Evolutionary conservation across 345 rosid genomes (phyloP).

Genomic region (Limnanthes douglasii): DNA sequence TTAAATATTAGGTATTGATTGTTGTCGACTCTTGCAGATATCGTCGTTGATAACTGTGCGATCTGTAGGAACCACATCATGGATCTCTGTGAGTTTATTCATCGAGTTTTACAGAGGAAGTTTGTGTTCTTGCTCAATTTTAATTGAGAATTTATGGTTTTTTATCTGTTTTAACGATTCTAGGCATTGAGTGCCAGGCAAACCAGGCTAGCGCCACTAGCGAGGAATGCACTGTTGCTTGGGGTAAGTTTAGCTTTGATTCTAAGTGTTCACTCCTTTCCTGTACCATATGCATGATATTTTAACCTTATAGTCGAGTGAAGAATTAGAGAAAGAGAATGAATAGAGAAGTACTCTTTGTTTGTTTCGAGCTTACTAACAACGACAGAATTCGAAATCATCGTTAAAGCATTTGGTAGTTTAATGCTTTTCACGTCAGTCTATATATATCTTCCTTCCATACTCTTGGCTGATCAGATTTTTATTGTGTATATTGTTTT

Average conservation of each 20-base stretch:
- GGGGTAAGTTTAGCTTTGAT: slow-evolving; percentile 58
- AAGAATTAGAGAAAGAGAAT: too few relatives aligned
- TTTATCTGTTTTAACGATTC: neutral
- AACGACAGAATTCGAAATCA: too few relatives aligned
- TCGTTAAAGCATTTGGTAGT: too few relatives aligned
- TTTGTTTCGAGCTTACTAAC: too few relatives aligned
- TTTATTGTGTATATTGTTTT: too few relatives aligned
- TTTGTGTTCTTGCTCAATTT: neutral
- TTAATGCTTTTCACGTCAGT: too few relatives aligned
- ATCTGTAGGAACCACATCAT: slow-evolving; percentile 91
- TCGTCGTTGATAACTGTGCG: slow-evolving; percentile 94
- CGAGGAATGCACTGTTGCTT: slow-evolving; percentile 97
- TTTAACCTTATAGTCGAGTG: too few relatives aligned
- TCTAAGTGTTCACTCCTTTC: too few relatives aligned
- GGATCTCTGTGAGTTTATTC: slow-evolving; percentile 68
- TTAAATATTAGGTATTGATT: neutral
- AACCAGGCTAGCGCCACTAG: slow-evolving; percentile 90
- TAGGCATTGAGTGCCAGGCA: slow-evolving; percentile 95
- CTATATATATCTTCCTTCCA: too few relatives aligned
- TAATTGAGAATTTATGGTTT: neutral
- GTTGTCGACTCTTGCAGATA: slow-evolving; percentile 32
- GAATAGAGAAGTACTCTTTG: too few relatives aligned
- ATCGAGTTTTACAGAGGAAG: neutral
- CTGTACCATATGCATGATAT: too few relatives aligned
- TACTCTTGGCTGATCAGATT: too few relatives aligned